Evolutionary conservation across 2,329 filamentous ascomycete species (phyloP).

Genomic region (Cadophora sp.): DNA sequence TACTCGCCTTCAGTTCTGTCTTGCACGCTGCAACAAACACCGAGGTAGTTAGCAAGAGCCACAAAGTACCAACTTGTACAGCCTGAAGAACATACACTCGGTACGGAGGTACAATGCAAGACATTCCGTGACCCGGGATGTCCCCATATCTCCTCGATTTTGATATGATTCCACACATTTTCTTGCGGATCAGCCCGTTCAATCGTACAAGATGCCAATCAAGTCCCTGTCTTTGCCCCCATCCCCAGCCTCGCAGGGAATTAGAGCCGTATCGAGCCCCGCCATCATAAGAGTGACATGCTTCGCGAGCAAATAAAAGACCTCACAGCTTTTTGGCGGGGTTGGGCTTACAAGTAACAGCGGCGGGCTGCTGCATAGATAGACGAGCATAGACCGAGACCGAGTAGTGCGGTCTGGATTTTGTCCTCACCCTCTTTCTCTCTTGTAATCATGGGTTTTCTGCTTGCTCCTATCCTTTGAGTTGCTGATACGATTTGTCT

Average conservation of each 20-base stretch:
- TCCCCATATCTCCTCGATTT: neutral
- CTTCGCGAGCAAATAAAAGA: neutral
- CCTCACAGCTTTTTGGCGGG: conserved; percentile 12
- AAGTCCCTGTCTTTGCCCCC: neutral
- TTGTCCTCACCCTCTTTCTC: neutral
- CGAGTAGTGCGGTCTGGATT: conserved; percentile 14
- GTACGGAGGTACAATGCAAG: neutral
- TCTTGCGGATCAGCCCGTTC: conserved; percentile 1
- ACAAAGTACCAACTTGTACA: neutral
- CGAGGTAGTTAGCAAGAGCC: too few relatives aligned
- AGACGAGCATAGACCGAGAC: conserved; percentile 13
- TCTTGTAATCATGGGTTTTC: neutral
- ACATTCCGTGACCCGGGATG: neutral
- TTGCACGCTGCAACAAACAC: too few relatives aligned
- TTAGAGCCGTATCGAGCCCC: neutral
- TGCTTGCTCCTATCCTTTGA: neutral
- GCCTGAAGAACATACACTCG: neutral
- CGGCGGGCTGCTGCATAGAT: conserved; percentile 15
- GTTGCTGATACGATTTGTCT: neutral
- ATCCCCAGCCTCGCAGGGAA: conserved; percentile 13
- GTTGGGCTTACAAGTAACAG: conserved; percentile 16
- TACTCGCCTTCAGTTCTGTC: too few relatives aligned
- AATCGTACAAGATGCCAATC: conserved; percentile 6
- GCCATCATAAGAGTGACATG: neutral
- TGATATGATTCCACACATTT: neutral